These are phyloP conservation scores for Globisporangium orthogonon DNA, from an alignment of 352 stramenopile species.

Conservation along the genomic window DNA sequence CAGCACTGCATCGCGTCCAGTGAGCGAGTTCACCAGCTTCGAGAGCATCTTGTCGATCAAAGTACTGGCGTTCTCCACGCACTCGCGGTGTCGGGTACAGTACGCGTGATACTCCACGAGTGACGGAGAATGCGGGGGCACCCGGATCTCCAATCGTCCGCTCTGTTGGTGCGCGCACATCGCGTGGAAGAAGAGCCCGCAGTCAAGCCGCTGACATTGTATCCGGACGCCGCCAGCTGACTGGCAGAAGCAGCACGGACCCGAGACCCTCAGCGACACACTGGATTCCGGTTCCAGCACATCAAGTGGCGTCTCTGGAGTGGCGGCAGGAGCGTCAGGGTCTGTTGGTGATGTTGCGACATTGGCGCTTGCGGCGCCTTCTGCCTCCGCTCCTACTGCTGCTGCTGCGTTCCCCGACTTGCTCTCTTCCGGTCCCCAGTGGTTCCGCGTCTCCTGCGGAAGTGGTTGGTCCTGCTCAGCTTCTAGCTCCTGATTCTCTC, in stretches of 20 bases:
- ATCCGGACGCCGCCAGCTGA: conserved; percentile 32
- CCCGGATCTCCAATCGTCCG: conserved; percentile 28
- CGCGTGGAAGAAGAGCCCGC: conserved; percentile 52
- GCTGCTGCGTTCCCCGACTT: not conserved
- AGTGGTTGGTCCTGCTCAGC: not conserved
- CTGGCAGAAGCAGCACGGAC: conserved; percentile 47
- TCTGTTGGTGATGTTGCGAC: not conserved
- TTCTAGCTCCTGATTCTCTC: not conserved
- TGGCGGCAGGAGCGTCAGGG: not conserved
- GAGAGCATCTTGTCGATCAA: conserved; percentile 50
- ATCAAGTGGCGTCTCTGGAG: conserved; percentile 1
- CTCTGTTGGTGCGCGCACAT: conserved; percentile 39
- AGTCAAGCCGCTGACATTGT: conserved; percentile 52
- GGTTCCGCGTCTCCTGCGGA: not conserved
- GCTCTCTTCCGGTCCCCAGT: not conserved
- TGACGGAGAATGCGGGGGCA: conserved; percentile 8
- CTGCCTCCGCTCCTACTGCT: not conserved
- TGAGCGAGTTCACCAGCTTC: conserved; percentile 35
- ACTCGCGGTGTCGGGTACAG: conserved; percentile 51
- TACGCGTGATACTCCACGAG: conserved; percentile 55
- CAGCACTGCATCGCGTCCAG: conserved; percentile 46
- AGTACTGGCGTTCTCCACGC: conserved; percentile 28
- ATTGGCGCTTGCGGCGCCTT: no score
- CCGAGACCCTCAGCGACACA: conserved; percentile 11
- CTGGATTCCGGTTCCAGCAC: conserved; percentile 12